A percentile compares a stretch with the other conserved stretches of the same genome.
phyloP scores from a whole-genome alignment of 2,329 filamentous ascomycete species.

The Cordyceps cicadae region DNA sequence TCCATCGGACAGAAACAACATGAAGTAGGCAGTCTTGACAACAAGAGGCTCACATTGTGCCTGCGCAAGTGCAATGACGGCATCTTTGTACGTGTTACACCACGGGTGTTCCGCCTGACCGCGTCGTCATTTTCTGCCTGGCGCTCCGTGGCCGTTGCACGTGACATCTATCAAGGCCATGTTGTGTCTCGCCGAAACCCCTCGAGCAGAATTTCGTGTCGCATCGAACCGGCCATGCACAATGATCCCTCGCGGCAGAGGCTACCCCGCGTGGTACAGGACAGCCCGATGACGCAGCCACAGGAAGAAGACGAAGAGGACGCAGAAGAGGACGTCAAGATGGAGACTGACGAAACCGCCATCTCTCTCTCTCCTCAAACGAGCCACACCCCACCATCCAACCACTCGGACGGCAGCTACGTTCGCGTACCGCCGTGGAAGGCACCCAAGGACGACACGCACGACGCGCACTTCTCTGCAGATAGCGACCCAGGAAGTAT shows the following conservation, averaged over 20 bases:
- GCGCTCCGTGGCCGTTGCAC: constrained; percentile 3
- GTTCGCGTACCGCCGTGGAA: not conserved
- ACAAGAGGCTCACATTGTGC: not conserved
- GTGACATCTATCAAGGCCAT: not conserved
- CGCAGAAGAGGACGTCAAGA: not conserved
- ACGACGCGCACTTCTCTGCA: not conserved
- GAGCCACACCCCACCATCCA: not conserved
- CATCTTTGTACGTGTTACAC: not conserved
- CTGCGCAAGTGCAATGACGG: constrained; percentile 4
- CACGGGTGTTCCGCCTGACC: not conserved
- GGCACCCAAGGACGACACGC: not conserved
- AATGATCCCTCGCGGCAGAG: not conserved
- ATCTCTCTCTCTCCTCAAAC: not conserved
- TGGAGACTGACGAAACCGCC: not conserved
- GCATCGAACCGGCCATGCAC: not conserved
- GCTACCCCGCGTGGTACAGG: not conserved
- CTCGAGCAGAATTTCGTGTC: not conserved
- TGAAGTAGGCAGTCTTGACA: not conserved
- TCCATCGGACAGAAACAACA: not conserved
- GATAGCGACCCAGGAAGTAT: constrained; percentile 1
- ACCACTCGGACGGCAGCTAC: constrained; percentile 1
- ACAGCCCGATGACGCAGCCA: not conserved
- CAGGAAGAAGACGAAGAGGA: not conserved
- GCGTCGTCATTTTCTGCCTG: not conserved
- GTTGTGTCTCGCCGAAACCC: not conserved